Percentiles rank a stretch among this genome's conserved stretches.
phyloP scores from a whole-genome alignment of 1,139 yeast genomes.

The Kazachstania sp. region DNA sequence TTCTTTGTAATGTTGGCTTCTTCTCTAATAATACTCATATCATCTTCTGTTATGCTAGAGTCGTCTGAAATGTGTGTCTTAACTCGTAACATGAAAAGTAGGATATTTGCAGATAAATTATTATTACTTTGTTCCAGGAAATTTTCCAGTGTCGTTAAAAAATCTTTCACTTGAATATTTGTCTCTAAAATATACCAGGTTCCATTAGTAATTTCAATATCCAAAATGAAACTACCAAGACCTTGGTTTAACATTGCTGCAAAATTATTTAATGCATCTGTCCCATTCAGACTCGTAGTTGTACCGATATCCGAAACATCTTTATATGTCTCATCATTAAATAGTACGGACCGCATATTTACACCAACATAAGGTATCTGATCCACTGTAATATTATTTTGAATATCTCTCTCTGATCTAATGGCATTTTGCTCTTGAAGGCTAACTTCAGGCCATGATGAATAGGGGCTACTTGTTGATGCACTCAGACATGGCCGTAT shows the following conservation, averaged over 20 bases:
- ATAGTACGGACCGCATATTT: constrained; percentile 43
- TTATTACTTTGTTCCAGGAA: constrained; percentile 47
- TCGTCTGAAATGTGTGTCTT: not conserved
- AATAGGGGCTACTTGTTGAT: not conserved
- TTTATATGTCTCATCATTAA: constrained; percentile 30
- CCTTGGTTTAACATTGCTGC: constrained; percentile 42
- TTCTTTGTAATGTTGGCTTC: not conserved
- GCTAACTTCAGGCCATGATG: constrained; percentile 21
- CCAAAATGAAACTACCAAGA: constrained; percentile 45
- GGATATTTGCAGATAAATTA: constrained; percentile 44
- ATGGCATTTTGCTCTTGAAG: constrained; percentile 34
- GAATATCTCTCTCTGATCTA: constrained; percentile 63
- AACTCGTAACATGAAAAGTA: constrained; percentile 44
- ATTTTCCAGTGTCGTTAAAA: constrained; percentile 31
- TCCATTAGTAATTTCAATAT: constrained; percentile 56
- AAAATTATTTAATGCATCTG: constrained; percentile 36
- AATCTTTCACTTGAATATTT: constrained; percentile 35
- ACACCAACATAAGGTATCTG: constrained; percentile 53
- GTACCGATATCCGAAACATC: constrained; percentile 40
- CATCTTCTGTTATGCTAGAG: not conserved
- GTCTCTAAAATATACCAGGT: constrained; percentile 49
- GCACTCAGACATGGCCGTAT: not conserved
- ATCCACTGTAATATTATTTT: constrained; percentile 47
- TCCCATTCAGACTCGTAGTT: constrained; percentile 6
- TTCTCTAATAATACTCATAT: not conserved